Evolutionary conservation across 352 stramenopile species (phyloP).

Genomic region (Phytophthora hybrid): DNA sequence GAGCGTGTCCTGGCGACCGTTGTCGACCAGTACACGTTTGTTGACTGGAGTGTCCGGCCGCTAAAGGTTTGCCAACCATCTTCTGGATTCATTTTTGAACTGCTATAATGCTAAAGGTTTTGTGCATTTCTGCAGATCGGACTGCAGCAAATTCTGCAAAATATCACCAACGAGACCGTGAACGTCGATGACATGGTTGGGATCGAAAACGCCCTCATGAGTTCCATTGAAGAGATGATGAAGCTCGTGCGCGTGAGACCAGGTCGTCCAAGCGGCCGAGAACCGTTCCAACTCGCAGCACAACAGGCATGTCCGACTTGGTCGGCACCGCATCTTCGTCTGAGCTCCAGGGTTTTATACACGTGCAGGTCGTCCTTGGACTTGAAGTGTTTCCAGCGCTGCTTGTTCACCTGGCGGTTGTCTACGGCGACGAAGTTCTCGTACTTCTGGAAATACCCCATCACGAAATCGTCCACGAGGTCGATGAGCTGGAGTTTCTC

Average conservation of each 20-base stretch:
- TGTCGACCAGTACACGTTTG: slow-evolving; percentile 86
- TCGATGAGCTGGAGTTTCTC: slow-evolving; percentile 39
- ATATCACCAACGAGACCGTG: slow-evolving; percentile 73
- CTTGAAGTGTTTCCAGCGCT: slow-evolving; percentile 51
- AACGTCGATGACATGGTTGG: slow-evolving; percentile 72
- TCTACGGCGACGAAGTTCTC: slow-evolving; percentile 42
- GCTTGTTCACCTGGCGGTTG: slow-evolving; percentile 40
- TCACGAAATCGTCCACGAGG: slow-evolving; percentile 40
- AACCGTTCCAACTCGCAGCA: slow-evolving; percentile 35
- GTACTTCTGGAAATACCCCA: slow-evolving; percentile 52
- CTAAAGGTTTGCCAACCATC: slow-evolving; percentile 61
- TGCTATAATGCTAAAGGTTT: neutral
- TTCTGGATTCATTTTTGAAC: neutral
- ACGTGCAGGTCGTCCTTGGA: slow-evolving; percentile 54
- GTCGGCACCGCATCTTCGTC: neutral
- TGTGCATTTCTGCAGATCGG: slow-evolving; percentile 57
- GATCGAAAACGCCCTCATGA: slow-evolving; percentile 66
- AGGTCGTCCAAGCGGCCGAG: slow-evolving; percentile 40
- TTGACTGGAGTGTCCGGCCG: slow-evolving; percentile 77
- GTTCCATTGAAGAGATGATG: slow-evolving; percentile 82
- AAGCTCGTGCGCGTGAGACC: slow-evolving; percentile 66
- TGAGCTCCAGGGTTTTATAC: slow-evolving; percentile 26
- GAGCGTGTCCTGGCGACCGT: slow-evolving; percentile 71
- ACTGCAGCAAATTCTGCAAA: slow-evolving; percentile 83
- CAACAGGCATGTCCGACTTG: slow-evolving; percentile 13